phyloP scores from a whole-genome alignment of 1,139 yeast species.

The Hemisphaericaspora xylanilytica region DNA sequence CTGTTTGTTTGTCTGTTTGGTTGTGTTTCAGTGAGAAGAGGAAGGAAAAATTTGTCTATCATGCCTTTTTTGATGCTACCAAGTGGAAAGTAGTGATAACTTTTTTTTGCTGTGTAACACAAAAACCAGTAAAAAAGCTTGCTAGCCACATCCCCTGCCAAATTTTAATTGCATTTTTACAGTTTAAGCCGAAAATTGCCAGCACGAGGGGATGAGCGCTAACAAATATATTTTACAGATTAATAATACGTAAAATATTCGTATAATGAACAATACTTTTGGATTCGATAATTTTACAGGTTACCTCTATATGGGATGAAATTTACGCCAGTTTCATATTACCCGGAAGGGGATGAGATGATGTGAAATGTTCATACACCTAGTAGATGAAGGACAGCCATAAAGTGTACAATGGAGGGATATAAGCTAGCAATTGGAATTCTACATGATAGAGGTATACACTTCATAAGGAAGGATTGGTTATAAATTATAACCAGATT shows the following conservation, averaged over 20 bases:
- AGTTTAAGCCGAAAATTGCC: slow-evolving; percentile 2
- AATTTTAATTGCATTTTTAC: background rate
- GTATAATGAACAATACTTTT: background rate
- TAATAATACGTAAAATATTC: background rate
- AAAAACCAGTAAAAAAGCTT: too few relatives aligned
- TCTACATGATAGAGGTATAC: too few relatives aligned
- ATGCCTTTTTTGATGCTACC: background rate
- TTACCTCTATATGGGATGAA: slow-evolving; percentile 4
- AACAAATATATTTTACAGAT: background rate
- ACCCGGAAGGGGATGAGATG: too few relatives aligned
- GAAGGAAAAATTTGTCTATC: background rate
- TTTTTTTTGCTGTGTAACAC: too few relatives aligned
- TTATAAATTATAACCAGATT: too few relatives aligned
- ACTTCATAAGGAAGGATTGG: too few relatives aligned
- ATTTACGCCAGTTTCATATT: slow-evolving; percentile 1
- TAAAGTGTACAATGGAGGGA: too few relatives aligned
- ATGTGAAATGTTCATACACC: too few relatives aligned
- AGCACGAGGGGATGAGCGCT: slow-evolving; percentile 4
- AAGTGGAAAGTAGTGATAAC: background rate
- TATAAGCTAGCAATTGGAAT: too few relatives aligned
- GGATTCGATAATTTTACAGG: background rate
- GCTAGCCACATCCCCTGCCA: background rate
- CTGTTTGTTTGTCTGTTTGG: slow-evolving; percentile 1
- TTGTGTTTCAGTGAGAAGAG: background rate
- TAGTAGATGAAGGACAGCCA: too few relatives aligned